These are phyloP conservation scores for Haplosporangium sp. DNA, from an alignment of 371 early-diverging fungal species.

Conservation along the genomic window DNA sequence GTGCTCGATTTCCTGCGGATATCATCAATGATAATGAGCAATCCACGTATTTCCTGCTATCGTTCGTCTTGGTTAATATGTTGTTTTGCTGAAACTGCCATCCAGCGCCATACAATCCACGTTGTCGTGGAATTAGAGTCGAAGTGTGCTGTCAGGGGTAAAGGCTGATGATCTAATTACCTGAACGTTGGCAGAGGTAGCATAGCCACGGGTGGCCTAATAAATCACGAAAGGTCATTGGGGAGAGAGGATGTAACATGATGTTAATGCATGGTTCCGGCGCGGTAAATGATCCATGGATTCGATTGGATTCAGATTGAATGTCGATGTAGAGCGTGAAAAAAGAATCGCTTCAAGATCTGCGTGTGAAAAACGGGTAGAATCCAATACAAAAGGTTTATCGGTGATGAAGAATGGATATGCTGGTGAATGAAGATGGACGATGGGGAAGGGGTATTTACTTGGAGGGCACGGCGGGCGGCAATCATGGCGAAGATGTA, in stretches of 20 bases:
- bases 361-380: too few species aligned
- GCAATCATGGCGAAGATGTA: conserved; percentile 36
- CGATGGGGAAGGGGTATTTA: conserved; percentile 9
- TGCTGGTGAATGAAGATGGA: not conserved
- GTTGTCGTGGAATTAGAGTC: not conserved
- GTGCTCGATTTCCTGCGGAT: not conserved
- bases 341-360: too few species aligned
- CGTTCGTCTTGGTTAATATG: too few species aligned
- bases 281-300: not conserved
- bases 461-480: conserved; percentile 49
- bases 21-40: not conserved
- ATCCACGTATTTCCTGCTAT: too few species aligned
- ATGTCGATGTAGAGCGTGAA: too few species aligned
- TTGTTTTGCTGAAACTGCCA: too few species aligned
- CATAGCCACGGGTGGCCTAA: conserved; percentile 70
- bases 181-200: conserved; percentile 65
- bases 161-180: conserved; percentile 41
- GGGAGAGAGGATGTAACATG: not conserved
- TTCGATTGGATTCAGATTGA: too few species aligned
- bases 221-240: not conserved
- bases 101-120: conserved; percentile 1
- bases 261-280: not conserved
- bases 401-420: too few species aligned
- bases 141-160: not conserved
- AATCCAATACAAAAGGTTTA: too few species aligned